Conservation (phyloP, 352 stramenopile genomes). For the Pythium chondricola region DNA sequence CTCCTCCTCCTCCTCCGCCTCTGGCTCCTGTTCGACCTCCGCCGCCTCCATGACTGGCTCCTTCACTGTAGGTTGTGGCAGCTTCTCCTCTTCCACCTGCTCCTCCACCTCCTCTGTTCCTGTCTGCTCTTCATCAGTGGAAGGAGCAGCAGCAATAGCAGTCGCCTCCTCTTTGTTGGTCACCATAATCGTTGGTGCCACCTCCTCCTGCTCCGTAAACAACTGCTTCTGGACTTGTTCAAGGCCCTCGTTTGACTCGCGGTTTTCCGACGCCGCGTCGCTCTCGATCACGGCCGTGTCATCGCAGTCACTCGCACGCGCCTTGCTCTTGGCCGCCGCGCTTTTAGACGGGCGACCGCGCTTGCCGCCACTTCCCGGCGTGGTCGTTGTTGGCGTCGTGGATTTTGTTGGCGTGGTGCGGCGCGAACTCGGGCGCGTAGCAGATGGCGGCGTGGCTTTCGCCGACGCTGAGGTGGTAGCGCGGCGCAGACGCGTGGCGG, state of each 20-base stretch:
- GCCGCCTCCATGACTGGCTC: not conserved
- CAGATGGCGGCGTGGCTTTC: constrained; percentile 14
- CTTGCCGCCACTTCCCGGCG: constrained; percentile 4
- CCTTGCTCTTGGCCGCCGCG: not conserved
- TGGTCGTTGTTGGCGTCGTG: not conserved
- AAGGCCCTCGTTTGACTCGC: constrained; percentile 2
- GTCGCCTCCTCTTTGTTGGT: too few relatives aligned
- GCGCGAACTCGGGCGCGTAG: not conserved
- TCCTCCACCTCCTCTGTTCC: not conserved
- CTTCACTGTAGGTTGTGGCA: not conserved
- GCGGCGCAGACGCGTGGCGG: constrained; percentile 1
- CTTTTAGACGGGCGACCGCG: constrained; percentile 9
- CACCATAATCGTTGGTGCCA: too few relatives aligned
- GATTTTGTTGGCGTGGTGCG: constrained; percentile 9
- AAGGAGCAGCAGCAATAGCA: not conserved
- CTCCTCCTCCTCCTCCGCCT: constrained; percentile 22
- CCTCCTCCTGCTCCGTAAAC: constrained; percentile 7
- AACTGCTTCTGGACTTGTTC: constrained; percentile 17
- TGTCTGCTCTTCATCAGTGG: not conserved
- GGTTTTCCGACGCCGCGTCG: constrained; percentile 7
- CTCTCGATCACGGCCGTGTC: constrained; percentile 10
- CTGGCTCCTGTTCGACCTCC: constrained; percentile 1
- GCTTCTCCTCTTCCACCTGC: not conserved
- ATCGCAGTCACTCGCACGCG: too few relatives aligned
- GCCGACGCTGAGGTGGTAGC: too few relatives aligned